These are phyloP conservation scores for Plectosphaerella plurivora DNA, from an alignment of 2,329 filamentous ascomycete genomes.

Conservation along the genomic window DNA sequence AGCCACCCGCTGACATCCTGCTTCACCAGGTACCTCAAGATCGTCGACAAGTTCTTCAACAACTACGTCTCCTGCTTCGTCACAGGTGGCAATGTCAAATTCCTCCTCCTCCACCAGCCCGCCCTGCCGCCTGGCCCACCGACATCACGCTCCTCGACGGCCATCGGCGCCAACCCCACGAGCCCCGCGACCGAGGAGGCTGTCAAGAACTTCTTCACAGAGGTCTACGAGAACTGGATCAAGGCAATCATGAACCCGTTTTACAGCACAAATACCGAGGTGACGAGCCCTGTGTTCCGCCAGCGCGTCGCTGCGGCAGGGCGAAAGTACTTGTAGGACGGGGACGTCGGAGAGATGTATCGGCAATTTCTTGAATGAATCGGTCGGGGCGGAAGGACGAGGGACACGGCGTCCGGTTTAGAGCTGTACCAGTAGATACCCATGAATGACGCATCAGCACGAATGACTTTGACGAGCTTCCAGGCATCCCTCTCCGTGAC, in stretches of 20 bases:
- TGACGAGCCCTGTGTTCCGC: constrained; percentile 83
- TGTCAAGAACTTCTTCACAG: constrained; percentile 87
- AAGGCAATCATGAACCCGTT: constrained; percentile 98
- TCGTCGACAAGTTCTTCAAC: constrained; percentile 94
- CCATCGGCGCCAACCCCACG: constrained; percentile 77
- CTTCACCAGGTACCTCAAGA: constrained; percentile 77
- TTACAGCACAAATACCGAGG: constrained; percentile 78
- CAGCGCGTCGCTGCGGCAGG: constrained; percentile 79
- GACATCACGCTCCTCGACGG: constrained; percentile 56
- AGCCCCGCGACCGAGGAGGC: constrained; percentile 92
- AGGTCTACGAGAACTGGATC: constrained; percentile 95
- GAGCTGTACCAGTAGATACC: constrained; percentile 21
- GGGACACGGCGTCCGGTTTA: background rate
- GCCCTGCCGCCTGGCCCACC: constrained; percentile 31
- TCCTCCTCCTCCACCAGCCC: constrained; percentile 89
- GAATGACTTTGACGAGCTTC: background rate
- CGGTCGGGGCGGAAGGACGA: background rate
- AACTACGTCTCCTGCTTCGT: constrained; percentile 94
- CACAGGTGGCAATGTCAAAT: constrained; percentile 87
- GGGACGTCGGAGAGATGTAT: no score
- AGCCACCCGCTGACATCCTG: background rate
- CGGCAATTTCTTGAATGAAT: constrained; percentile 3
- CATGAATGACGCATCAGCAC: background rate
- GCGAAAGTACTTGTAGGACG: constrained; percentile 76
- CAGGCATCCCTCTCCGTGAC: no score